These are phyloP conservation scores for Aaosphaeria arxii DNA, from an alignment of 2,329 filamentous ascomycete species.

Conservation along the genomic window DNA sequence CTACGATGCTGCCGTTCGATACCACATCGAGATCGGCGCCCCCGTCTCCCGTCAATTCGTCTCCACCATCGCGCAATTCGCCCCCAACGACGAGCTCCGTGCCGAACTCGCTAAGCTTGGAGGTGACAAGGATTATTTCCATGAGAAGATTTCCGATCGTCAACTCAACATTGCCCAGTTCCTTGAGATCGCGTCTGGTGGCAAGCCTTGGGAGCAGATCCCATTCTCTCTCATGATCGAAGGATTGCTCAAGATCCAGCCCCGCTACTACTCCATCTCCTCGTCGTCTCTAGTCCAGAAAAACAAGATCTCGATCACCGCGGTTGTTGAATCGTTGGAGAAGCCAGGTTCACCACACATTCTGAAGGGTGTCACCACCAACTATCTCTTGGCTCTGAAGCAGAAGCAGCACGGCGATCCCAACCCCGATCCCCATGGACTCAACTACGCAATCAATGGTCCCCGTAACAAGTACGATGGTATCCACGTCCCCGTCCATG, in stretches of 20 bases:
- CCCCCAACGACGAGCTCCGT: slow-evolving; percentile 80
- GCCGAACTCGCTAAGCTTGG: slow-evolving; percentile 86
- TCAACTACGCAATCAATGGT: slow-evolving; percentile 82
- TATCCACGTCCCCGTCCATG: slow-evolving; percentile 89
- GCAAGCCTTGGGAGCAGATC: slow-evolving; percentile 75
- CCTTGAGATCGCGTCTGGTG: slow-evolving; percentile 68
- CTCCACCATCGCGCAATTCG: slow-evolving; percentile 80
- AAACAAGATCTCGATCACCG: slow-evolving; percentile 91
- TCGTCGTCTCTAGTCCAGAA: slow-evolving; percentile 93
- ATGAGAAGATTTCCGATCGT: slow-evolving; percentile 74
- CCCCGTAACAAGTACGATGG: slow-evolving; percentile 97
- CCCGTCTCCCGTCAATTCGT: slow-evolving; percentile 96
- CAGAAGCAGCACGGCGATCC: slow-evolving; percentile 93
- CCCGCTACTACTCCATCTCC: slow-evolving; percentile 98
- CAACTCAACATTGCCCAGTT: slow-evolving; percentile 89
- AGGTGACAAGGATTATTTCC: slow-evolving; percentile 93
- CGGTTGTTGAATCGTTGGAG: slow-evolving; percentile 81
- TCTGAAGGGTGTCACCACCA: slow-evolving; percentile 93
- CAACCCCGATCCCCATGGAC: slow-evolving; percentile 74
- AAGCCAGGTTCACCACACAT: slow-evolving; percentile 73
- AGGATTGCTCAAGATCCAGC: slow-evolving; percentile 89
- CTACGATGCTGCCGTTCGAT: slow-evolving; percentile 87
- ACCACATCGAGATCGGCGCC: slow-evolving; percentile 95
- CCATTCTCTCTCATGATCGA: slow-evolving; percentile 96
- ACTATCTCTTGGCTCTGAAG: slow-evolving; percentile 92